These are phyloP conservation scores for Rhinocladiella mackenziei DNA, from an alignment of 2,329 filamentous ascomycete genomes.

Conservation along the genomic window DNA sequence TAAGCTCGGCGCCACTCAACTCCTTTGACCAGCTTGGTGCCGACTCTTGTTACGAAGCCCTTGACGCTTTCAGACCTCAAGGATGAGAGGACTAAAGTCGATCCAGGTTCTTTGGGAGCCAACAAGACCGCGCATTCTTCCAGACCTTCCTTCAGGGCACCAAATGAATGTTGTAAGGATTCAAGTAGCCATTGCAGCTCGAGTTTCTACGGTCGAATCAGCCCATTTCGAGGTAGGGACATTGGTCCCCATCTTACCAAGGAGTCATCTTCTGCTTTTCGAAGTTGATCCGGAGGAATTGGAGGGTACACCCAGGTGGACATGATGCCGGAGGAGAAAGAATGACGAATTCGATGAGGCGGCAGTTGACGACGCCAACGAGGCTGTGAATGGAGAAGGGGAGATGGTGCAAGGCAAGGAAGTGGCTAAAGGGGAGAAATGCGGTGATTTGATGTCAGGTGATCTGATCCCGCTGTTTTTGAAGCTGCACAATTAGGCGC, in stretches of 20 bases:
- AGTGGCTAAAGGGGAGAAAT: no score
- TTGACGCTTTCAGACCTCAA: constrained; percentile 85
- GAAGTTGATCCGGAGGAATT: constrained; percentile 49
- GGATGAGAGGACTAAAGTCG: constrained; percentile 84
- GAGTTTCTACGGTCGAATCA: constrained; percentile 19
- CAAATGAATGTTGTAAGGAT: constrained; percentile 58
- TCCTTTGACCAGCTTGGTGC: constrained; percentile 86
- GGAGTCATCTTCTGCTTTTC: constrained; percentile 51
- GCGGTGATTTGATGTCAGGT: no score
- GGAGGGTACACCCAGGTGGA: constrained; percentile 60
- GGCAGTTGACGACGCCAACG: no score
- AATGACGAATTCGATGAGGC: constrained; percentile 1
- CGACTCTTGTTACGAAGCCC: constrained; percentile 83
- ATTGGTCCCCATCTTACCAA: constrained; percentile 39
- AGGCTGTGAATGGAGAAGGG: no score
- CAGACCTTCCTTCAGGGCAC: constrained; percentile 64
- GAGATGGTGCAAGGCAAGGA: no score
- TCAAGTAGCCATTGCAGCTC: constrained; percentile 63
- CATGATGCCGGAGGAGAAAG: constrained; percentile 40
- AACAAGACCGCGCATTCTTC: constrained; percentile 86
- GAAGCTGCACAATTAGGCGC: no score
- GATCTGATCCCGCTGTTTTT: no score
- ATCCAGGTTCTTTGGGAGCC: constrained; percentile 76
- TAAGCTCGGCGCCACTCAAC: constrained; percentile 50
- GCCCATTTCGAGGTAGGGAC: neutral